A percentile compares a stretch with the other conserved stretches of the same genome.
phyloP scores from a whole-genome alignment of 1,284 basidiomycete genomes.

The Moniliophthora roreri region DNA sequence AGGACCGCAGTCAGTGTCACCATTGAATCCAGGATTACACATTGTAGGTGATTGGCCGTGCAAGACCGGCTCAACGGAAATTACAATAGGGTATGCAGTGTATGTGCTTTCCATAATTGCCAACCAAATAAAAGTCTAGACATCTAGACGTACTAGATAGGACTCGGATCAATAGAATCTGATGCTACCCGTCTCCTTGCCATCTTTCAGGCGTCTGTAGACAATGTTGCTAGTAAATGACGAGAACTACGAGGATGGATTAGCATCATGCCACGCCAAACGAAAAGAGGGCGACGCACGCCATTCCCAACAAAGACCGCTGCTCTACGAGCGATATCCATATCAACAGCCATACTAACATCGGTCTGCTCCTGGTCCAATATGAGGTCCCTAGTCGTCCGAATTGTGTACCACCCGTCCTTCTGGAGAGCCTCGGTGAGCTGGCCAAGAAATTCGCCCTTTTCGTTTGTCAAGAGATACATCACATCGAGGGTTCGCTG shows the following conservation, averaged over 20 bases:
- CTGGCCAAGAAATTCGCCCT: conserved; percentile 44
- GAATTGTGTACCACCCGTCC: conserved; percentile 49
- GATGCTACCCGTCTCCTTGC: conserved; percentile 37
- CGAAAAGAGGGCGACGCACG: conserved; percentile 39
- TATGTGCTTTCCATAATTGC: too few relatives aligned
- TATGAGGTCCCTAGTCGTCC: conserved; percentile 44
- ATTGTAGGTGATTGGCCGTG: too few relatives aligned
- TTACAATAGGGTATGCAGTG: too few relatives aligned
- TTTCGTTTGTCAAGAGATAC: conserved; percentile 61
- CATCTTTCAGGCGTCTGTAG: conserved; percentile 38
- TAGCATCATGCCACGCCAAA: neutral
- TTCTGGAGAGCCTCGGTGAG: conserved; percentile 40
- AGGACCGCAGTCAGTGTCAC: too few relatives aligned
- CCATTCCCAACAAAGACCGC: conserved; percentile 72
- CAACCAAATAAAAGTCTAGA: too few relatives aligned
- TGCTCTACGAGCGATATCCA: conserved; percentile 55
- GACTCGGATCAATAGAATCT: conserved; percentile 36
- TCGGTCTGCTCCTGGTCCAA: conserved; percentile 47
- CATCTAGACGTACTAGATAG: too few relatives aligned
- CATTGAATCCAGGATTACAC: too few relatives aligned
- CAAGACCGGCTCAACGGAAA: too few relatives aligned
- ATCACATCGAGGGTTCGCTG: conserved; percentile 42
- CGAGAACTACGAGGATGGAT: conserved; percentile 34
- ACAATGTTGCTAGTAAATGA: conserved; percentile 45
- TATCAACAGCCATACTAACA: conserved; percentile 56